phyloP scores from a whole-genome alignment of 2,329 filamentous ascomycete species.

The Fusarium sp. region DNA sequence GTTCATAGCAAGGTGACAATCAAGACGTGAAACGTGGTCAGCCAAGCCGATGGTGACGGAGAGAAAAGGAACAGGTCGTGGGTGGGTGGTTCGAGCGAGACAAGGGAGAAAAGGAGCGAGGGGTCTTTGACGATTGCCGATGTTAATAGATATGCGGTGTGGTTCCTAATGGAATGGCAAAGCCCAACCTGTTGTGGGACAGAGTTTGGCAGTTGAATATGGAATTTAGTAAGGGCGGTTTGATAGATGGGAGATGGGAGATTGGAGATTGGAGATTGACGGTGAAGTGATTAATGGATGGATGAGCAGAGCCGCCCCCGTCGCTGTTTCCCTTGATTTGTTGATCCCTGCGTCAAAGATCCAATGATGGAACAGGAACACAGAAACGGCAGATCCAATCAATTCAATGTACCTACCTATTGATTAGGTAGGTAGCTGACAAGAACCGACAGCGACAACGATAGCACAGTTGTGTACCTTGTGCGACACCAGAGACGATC shows the following conservation, averaged over 20 bases:
- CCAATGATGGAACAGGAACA: constrained; percentile 30
- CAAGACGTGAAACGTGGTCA: constrained; percentile 22
- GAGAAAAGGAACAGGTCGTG: neutral
- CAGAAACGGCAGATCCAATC: constrained; percentile 7
- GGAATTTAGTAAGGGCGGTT: constrained; percentile 18
- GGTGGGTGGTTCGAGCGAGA: constrained; percentile 22
- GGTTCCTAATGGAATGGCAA: constrained; percentile 28
- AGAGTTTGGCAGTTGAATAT: constrained; percentile 22
- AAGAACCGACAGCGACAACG: neutral
- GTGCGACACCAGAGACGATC: neutral
- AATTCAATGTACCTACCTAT: neutral
- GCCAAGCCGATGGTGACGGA: constrained; percentile 32
- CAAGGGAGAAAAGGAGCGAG: constrained; percentile 38
- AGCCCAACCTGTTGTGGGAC: constrained; percentile 22
- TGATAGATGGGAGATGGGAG: constrained; percentile 24
- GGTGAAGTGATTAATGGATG: constrained; percentile 32
- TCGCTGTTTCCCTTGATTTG: constrained; percentile 26
- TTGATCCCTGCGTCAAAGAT: constrained; percentile 31
- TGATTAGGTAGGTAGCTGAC: constrained; percentile 17
- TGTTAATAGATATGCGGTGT: constrained; percentile 29
- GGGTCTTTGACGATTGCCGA: constrained; percentile 10
- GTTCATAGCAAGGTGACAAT: constrained; percentile 46
- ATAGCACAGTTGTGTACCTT: neutral
- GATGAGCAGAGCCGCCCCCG: constrained; percentile 28
- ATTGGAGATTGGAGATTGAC: constrained; percentile 40